Base-by-base conservation (phyloP, 768 basidiomycete species). In the Tricholoma bakamatsutake region DNA sequence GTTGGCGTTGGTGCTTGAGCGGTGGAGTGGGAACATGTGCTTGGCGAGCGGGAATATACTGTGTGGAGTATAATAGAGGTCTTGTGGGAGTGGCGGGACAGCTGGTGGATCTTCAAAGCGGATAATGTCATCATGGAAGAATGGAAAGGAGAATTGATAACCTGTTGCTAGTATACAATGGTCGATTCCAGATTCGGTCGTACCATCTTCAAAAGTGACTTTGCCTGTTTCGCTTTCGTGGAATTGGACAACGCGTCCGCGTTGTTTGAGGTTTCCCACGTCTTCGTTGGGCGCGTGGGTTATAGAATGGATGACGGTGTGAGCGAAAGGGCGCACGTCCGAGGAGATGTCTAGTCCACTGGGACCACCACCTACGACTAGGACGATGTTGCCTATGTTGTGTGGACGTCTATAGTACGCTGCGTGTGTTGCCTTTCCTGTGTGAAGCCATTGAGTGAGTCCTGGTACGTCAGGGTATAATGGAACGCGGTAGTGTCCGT, bases 161-260 rank as follows among this genome's bases (percentile, higher is more conserved):
- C 90, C 91, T 1, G 90, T 93, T 2, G 88, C 90, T 15, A 92
- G 70, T 52, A 91, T 81, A 59, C 82, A 83, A 58, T 80, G 70
- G 59, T 86, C 82, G 54, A 92, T 72, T 5, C 72, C 74, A 28
- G 68, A 60, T 64, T 87, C 85, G 13, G 66, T 61, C 1, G 79
- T 71, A 1, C 81, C 84, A 56, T 87, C 87, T 57, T 78, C 80
- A 60, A 89, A 86, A 30, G 74, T 63, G 6, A 85, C 82, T 37
- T 2, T 80, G 43, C 6, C 13, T 6, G 21, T 37, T 15, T 15
- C 5, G 13, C 27, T 28, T 10, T 64, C 61, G 12, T 68, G 70
- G 61, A 82, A 81, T 39, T 69, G 68, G 10, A 68, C 64, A 7
- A 81, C 71, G 17, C 71, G 72, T 1, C 74, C 77, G 42, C 80